Percentiles rank a stretch among this genome's conserved stretches.
These are phyloP conservation scores for Panicum miliaceum DNA, from an alignment of 176 grass and related monocot species.

Conservation along the genomic window DNA sequence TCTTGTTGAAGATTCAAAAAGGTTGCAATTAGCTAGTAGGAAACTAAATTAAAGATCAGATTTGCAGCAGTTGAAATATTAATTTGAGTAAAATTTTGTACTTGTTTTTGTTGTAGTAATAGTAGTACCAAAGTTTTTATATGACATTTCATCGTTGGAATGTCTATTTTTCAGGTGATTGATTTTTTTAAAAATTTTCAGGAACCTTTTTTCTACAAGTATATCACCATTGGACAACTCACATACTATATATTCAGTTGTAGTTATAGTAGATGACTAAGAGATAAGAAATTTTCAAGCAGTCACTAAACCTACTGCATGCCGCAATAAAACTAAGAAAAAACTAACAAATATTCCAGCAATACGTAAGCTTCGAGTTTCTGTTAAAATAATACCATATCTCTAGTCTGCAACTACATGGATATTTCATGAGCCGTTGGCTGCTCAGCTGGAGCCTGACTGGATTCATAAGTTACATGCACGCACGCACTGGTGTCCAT, in stretches of 20 bases:
- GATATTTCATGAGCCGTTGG: slow-evolving; percentile 9
- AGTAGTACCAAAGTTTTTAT: not conserved
- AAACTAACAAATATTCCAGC: not conserved
- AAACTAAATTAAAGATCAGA: not conserved
- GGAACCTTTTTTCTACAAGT: too few relatives aligned
- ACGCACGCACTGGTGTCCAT: not conserved
- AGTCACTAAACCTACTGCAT: too few relatives aligned
- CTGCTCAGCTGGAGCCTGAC: slow-evolving; percentile 21
- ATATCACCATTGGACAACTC: too few relatives aligned
- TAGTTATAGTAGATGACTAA: too few relatives aligned
- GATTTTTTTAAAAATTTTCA: too few relatives aligned
- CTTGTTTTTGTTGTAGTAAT: not conserved
- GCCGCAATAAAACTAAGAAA: not conserved
- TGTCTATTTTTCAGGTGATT: too few relatives aligned
- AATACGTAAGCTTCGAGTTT: not conserved
- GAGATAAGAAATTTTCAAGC: too few relatives aligned
- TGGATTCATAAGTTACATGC: slow-evolving; percentile 20
- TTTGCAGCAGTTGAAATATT: not conserved
- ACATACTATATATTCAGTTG: too few relatives aligned
- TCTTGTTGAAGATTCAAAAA: not conserved
- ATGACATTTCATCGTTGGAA: not conserved
- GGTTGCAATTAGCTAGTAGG: not conserved
- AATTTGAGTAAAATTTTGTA: too few relatives aligned
- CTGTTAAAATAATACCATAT: not conserved
- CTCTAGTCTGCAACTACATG: not conserved